Base-by-base conservation (phyloP, 2,329 filamentous ascomycete species). In the Elsinoe batatas region DNA sequence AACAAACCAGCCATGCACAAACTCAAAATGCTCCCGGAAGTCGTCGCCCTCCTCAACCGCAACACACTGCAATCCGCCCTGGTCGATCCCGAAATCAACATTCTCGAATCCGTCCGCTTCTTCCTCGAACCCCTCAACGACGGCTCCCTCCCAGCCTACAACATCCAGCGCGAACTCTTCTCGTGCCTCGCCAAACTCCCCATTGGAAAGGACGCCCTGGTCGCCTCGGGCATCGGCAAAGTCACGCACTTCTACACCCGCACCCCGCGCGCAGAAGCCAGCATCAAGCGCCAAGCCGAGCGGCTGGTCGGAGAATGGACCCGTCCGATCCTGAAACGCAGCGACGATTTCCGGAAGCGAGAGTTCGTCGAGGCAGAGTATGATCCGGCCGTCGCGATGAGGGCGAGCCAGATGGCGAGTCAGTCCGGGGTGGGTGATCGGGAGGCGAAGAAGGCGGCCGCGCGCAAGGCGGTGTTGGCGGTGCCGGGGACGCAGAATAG, bases 241-340 rank as follows among this genome's bases (percentile, higher is more conserved):
- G 89, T 98, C 47, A 86, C 96, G 53, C 81, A 95, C 60, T 98
- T 96, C 74, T 98, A 98, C 73, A 96, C 91, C 51, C 91, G 91
- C 72, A 95, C 88, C 76, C 94, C 91, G 74, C 85, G 88, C 62
- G 87, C 91, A 0, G 88, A 97, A 71, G 76, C 85, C 3, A 80
- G 79, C 59, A 96, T 98, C 76, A 96, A 96, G 76, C 84, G 91
- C 62, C 88, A 91, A 73, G 93, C 93, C 0, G 91, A 97, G 74
- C 83, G 87, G 49, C 77, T 97, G n/a, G 78, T 96, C 56, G 88
- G 88, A 56, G 91, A 97, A 68, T 98, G 93, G 93, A 95, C 90
- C 61, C 80, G 93, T 38, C 91, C 91, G 3, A 95, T 98, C 60
- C 78, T 98, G 54, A 91, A 94, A 74, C 84, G 90, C 62, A 95